Conservation (phyloP, 306 rosid genomes). For the Vicia faba region DNA sequence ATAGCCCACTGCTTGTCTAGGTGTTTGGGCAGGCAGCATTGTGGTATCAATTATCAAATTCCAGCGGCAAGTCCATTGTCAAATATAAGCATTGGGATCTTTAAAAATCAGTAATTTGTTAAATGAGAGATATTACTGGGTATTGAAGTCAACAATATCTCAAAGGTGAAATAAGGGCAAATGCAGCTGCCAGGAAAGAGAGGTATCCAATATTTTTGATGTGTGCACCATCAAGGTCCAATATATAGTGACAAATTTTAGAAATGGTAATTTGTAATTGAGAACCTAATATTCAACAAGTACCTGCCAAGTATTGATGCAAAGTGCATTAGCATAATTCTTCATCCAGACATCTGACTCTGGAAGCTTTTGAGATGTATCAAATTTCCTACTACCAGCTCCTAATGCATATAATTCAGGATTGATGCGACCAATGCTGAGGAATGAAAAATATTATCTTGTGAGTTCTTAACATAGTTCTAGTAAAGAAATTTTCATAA, state of each 20-base stretch:
- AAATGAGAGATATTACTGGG: conserved; percentile 9
- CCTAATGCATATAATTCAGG: conserved; percentile 81
- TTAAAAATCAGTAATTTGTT: conserved; percentile 13
- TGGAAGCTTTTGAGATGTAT: conserved; percentile 46
- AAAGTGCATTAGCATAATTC: conserved; percentile 73
- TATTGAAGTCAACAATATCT: conserved; percentile 28
- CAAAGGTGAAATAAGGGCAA: neutral
- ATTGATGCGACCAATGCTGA: conserved; percentile 90
- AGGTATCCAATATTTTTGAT: conserved; percentile 22
- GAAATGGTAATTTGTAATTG: conserved; percentile 18
- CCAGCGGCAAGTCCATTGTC: conserved; percentile 3
- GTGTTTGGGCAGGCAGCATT: conserved; percentile 25
- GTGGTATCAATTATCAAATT: conserved; percentile 26
- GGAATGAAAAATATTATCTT: conserved; percentile 34
- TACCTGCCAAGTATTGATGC: conserved; percentile 98
- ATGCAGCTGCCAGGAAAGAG: conserved; percentile 13
- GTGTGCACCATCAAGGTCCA: conserved; percentile 22
- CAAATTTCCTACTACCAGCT: conserved; percentile 59
- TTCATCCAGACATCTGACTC: conserved; percentile 68
- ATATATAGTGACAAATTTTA: conserved; percentile 2
- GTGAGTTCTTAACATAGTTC: conserved; percentile 35
- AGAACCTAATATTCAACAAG: conserved; percentile 25
- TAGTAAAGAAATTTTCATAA: conserved; percentile 32
- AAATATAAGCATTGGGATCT: conserved; percentile 10
- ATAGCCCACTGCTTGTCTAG: neutral